Evolutionary conservation across 148 eudicot species (phyloP).

Genomic region (Silene latifolia): DNA sequence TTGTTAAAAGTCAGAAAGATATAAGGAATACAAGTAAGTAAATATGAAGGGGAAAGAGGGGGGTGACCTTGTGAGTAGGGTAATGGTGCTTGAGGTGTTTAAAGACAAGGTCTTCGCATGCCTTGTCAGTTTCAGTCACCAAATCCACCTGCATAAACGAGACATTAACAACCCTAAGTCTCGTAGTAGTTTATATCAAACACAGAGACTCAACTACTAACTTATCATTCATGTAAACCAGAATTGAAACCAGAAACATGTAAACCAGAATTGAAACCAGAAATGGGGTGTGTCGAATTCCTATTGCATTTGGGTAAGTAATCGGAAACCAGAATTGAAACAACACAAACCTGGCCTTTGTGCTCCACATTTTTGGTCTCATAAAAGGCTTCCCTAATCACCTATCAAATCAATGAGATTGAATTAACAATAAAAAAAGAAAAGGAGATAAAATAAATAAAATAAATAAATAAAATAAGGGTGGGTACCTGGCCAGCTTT

Average conservation of each 20-base stretch:
- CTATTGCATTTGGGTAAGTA: too few relatives aligned
- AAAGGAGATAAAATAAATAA: not conserved
- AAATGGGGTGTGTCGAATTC: too few relatives aligned
- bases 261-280: too few relatives aligned
- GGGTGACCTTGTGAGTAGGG: constrained; percentile 80
- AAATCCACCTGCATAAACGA: constrained; percentile 96
- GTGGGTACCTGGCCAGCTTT: constrained; percentile 52
- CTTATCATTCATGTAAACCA: too few relatives aligned
- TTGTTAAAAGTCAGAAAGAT: too few relatives aligned
- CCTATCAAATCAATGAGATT: constrained; percentile 27
- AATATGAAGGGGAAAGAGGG: too few relatives aligned
- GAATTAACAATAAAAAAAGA: not conserved
- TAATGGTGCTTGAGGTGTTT: constrained; percentile 62
- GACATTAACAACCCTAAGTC: too few relatives aligned
- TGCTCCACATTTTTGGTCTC: constrained; percentile 80
- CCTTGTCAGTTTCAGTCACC: constrained; percentile 98
- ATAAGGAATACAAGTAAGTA: too few relatives aligned
- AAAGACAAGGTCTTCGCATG: constrained; percentile 91
- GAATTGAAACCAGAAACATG: too few relatives aligned
- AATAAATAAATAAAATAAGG: not conserved
- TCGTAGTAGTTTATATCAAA: too few relatives aligned
- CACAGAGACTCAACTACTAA: too few relatives aligned
- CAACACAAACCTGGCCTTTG: constrained; percentile 86
- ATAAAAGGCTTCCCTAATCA: constrained; percentile 63
- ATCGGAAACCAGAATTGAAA: too few relatives aligned